Percentiles rank a stretch among this genome's conserved stretches.
Evolutionary conservation across 1,284 basidiomycete species (phyloP).

Genomic region (Earliella scabrosa): DNA sequence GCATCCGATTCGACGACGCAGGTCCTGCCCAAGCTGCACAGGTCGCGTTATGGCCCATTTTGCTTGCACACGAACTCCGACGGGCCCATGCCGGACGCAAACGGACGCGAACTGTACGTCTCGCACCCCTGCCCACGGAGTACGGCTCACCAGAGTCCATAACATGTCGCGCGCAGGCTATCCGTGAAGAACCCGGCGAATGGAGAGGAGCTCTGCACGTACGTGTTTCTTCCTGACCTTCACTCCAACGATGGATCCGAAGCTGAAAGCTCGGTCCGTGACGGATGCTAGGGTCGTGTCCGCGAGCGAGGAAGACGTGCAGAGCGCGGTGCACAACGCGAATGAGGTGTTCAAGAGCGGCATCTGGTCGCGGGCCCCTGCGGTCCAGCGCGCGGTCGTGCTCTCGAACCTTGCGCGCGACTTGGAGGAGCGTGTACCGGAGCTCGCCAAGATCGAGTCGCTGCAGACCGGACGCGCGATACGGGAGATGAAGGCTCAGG

Average conservation of each 20-base stretch:
- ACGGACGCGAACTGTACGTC: constrained; percentile 30
- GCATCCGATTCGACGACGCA: too few species aligned
- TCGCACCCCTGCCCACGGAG: too few species aligned
- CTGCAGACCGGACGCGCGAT: constrained; percentile 78
- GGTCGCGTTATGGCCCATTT: constrained; percentile 33
- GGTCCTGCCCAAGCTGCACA: constrained; percentile 14
- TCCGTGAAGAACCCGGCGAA: constrained; percentile 69
- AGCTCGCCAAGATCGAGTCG: constrained; percentile 71
- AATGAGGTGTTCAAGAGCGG: constrained; percentile 66
- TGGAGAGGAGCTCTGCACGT: constrained; percentile 62
- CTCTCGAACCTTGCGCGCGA: constrained; percentile 65
- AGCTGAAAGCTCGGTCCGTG: too few species aligned
- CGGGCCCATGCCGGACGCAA: constrained; percentile 19
- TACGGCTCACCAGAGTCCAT: background rate
- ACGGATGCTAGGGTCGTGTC: constrained; percentile 8
- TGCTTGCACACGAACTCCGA: constrained; percentile 26
- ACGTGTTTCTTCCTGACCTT: constrained; percentile 31
- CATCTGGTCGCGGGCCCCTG: constrained; percentile 67
- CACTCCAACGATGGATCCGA: too few species aligned
- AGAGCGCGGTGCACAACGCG: constrained; percentile 54
- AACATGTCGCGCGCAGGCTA: constrained; percentile 43
- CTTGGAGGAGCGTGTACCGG: constrained; percentile 57
- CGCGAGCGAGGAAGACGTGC: constrained; percentile 52
- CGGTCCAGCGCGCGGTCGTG: constrained; percentile 63
- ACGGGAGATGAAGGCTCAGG: constrained; percentile 77